These are phyloP conservation scores for Claviceps sp. DNA, from an alignment of 2,329 filamentous ascomycete genomes.

Conservation along the genomic window DNA sequence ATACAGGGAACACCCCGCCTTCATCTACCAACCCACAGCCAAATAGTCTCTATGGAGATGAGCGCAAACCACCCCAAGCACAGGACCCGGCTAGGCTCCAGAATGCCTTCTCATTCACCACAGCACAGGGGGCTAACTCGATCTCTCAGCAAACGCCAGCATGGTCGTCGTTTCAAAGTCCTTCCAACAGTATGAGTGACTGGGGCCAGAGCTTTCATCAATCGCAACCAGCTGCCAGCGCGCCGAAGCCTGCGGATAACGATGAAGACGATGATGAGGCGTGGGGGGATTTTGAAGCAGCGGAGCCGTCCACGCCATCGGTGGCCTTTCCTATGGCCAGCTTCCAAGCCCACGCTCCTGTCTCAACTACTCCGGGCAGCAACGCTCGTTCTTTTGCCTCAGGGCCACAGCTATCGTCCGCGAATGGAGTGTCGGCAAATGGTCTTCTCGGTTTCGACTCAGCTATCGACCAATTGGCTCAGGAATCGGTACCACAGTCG, in stretches of 20 bases:
- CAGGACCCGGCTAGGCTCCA: slow-evolving; percentile 5
- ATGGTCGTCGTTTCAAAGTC: slow-evolving; percentile 19
- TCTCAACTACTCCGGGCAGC: background rate
- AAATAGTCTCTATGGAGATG: slow-evolving; percentile 1
- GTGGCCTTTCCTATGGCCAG: background rate
- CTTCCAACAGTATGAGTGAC: slow-evolving; percentile 9
- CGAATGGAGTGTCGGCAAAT: background rate
- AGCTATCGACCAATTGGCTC: background rate
- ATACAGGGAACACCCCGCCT: slow-evolving; percentile 29
- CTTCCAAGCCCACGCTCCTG: background rate
- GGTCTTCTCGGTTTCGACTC: background rate
- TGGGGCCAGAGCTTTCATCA: slow-evolving; percentile 7
- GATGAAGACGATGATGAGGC: slow-evolving; percentile 42
- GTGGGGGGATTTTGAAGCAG: slow-evolving; percentile 56
- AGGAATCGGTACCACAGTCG: slow-evolving; percentile 9
- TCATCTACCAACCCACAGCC: slow-evolving; percentile 13
- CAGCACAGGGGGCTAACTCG: slow-evolving; percentile 7
- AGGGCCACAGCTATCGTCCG: background rate
- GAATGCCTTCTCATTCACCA: slow-evolving; percentile 15
- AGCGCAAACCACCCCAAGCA: slow-evolving; percentile 7
- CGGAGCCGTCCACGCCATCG: slow-evolving; percentile 18
- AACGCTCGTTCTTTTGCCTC: background rate
- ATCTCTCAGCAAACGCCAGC: slow-evolving; percentile 12
- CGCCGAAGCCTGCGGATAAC: slow-evolving; percentile 25
- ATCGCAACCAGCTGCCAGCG: background rate